Evolutionary conservation across 495 filamentous ascomycete species (phyloP), one percentile per base, ranked within the genome.

Genomic region (Aspergillus saccharolyticus): DNA sequence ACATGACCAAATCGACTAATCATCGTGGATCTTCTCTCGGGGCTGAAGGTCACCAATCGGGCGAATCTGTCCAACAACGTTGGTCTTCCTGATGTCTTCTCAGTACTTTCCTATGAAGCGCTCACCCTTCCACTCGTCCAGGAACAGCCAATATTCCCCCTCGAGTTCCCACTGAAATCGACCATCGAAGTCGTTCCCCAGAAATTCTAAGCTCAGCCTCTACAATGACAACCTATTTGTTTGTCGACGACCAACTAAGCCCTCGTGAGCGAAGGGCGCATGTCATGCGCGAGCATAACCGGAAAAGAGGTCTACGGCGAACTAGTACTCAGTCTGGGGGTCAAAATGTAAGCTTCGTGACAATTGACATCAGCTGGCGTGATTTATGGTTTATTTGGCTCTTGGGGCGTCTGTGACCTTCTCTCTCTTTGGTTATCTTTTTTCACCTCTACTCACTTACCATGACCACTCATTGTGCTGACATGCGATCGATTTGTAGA

Each of bases 231-330:
- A 59, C 68, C 5, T 78, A 77, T 50, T 78, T 75, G 48, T 78
- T 78, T 59, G 75, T 78, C 52, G 70, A 78, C 46, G 67, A 70
- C 6, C 71, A 67, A 54, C 76, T 74, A 0, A 76, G 74, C 4
- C 76, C 75, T 10, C 69, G 74, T 22, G 75, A 77, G 54, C 77
- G 77, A 52, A 69, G 75, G 50, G 73, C 75, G 16, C 75, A 78
- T 68, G 75, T 78, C 14, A 78, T 78, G 75, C 72, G 74, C n/a
- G 73, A 78, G 45, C 75, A 78, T 64, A 74, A 77, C 24, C 74
- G 77, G 55, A 69, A 76, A 56, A 78, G 77, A 59, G 62, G 66
- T 17, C 75, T 65, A 50, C 73, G 75, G 53, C 72, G 66, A 46
- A 73, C 58, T 42, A 45, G 43, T 45, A 46, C 61, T 3, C 57